Evolutionary conservation across 805 yeast genomes (phyloP).

Genomic region (Cyberlindnera petersonii): DNA sequence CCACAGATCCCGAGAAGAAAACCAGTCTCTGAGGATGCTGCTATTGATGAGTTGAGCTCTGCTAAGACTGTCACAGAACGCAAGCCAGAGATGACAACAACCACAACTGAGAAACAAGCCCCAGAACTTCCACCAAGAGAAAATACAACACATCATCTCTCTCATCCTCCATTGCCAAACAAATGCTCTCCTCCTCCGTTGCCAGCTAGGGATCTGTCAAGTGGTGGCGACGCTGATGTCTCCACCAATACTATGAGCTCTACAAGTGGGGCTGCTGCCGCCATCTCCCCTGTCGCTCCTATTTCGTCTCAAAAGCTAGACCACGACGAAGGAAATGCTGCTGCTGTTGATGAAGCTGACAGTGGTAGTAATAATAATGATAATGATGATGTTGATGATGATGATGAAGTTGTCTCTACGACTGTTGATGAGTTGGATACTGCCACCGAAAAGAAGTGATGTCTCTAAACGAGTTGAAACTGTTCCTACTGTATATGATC

Average conservation of each 20-base stretch:
- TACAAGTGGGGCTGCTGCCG: not conserved
- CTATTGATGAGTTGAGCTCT: slow-evolving; percentile 2
- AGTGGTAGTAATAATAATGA: too few species aligned
- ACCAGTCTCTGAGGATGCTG: slow-evolving; percentile 19
- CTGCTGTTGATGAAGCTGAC: too few species aligned
- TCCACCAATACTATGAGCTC: not conserved
- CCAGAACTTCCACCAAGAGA: slow-evolving; percentile 16
- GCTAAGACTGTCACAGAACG: not conserved
- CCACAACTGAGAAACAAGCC: not conserved
- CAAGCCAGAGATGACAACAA: not conserved
- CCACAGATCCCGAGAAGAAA: slow-evolving; percentile 17
- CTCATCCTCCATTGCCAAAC: not conserved
- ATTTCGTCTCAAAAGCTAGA: not conserved
- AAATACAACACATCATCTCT: not conserved
- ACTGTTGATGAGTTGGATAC: too few species aligned
- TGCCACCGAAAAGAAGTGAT: not conserved
- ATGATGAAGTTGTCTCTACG: too few species aligned
- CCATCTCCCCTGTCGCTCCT: not conserved
- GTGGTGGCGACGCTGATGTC: not conserved
- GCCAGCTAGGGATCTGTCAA: slow-evolving; percentile 12
- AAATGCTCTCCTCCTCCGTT: slow-evolving; percentile 11
- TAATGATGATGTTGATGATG: too few species aligned
- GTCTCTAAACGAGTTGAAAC: not conserved
- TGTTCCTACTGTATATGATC: not conserved
- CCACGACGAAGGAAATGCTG: too few species aligned